Evolutionary conservation across 2,329 filamentous ascomycete genomes (phyloP).

Genomic region (Cytospora leucostoma): DNA sequence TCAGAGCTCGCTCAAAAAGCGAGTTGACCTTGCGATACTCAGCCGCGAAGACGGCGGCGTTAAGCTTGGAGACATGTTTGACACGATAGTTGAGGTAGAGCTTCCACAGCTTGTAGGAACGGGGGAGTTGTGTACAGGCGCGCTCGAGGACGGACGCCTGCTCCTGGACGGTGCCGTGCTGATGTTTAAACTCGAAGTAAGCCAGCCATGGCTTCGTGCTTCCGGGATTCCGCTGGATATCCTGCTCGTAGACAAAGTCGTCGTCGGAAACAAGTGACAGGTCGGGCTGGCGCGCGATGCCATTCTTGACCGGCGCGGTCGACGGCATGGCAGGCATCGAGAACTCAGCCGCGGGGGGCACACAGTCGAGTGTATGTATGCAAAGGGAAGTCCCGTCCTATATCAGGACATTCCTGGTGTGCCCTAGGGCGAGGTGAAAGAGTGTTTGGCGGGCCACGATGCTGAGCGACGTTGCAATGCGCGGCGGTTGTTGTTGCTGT

Average conservation of each 20-base stretch:
- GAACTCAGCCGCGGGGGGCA: conserved; percentile 9
- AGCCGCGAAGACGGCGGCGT: conserved; percentile 73
- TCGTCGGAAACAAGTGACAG: conserved; percentile 58
- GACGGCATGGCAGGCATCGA: conserved; percentile 27
- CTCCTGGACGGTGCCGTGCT: conserved; percentile 81
- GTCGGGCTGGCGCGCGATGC: conserved; percentile 27
- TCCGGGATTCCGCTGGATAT: conserved; percentile 81
- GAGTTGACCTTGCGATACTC: conserved; percentile 95
- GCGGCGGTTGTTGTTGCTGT: conserved; percentile 9
- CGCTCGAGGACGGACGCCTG: conserved; percentile 87
- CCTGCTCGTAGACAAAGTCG: conserved; percentile 95
- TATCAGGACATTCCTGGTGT: conserved; percentile 23
- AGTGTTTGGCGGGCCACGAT: conserved; percentile 2
- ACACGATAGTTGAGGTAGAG: conserved; percentile 87
- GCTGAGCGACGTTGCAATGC: conserved; percentile 13
- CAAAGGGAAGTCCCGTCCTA: conserved; percentile 3
- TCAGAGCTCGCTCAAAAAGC: conserved; percentile 88
- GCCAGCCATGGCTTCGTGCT: conserved; percentile 93
- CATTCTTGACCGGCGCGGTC: conserved; percentile 24
- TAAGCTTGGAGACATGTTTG: conserved; percentile 79
- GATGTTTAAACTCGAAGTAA: conserved; percentile 88
- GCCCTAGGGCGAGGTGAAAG: conserved; percentile 10
- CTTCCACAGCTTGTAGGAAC: conserved; percentile 99
- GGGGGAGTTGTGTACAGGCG: conserved; percentile 83
- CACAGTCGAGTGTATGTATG: conserved; percentile 7